Conservation (phyloP, 73 alveolate genomes). For the Urostyla sp. region DNA sequence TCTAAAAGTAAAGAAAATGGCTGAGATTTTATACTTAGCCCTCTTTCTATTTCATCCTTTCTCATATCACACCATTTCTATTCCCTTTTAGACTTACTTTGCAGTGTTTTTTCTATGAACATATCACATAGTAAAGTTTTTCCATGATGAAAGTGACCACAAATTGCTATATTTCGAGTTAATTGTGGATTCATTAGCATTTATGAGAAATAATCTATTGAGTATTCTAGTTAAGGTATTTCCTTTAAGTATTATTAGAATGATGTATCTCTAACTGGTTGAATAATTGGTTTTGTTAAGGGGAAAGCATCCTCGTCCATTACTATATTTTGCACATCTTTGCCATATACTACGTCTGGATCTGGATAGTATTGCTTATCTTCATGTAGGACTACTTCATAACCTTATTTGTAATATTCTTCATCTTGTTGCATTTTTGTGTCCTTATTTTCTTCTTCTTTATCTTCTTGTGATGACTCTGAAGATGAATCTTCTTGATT, state of each 20-base stretch:
- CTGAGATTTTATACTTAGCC: conserved; percentile 92
- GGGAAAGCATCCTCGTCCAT: conserved; percentile 99
- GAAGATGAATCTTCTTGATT: conserved; percentile 77
- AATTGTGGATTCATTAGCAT: conserved; percentile 93
- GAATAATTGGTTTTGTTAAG: conserved; percentile 97
- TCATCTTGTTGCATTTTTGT: conserved; percentile 64
- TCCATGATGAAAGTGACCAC: conserved; percentile 99
- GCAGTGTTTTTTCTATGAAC: conserved; percentile 94
- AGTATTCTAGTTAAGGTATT: conserved; percentile 91
- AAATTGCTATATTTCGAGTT: conserved; percentile 96
- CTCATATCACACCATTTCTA: conserved; percentile 96
- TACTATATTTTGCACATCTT: conserved; percentile 96
- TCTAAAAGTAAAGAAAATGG: conserved; percentile 97
- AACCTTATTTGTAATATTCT: conserved; percentile 59
- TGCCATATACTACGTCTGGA: conserved; percentile 94
- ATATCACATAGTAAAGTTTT: conserved; percentile 98
- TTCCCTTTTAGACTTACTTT: conserved; percentile 76
- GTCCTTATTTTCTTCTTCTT: conserved; percentile 54
- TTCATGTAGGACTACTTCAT: conserved; percentile 94
- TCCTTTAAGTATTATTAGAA: conserved; percentile 89
- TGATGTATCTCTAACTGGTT: conserved; percentile 94
- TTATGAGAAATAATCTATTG: conserved; percentile 92
- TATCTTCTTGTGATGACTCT: conserved; percentile 52
- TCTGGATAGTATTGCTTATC: conserved; percentile 98
- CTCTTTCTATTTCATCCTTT: conserved; percentile 96